Evolutionary conservation across 176 grass and related monocot genomes (phyloP).

Genomic region (Musa itinerans): DNA sequence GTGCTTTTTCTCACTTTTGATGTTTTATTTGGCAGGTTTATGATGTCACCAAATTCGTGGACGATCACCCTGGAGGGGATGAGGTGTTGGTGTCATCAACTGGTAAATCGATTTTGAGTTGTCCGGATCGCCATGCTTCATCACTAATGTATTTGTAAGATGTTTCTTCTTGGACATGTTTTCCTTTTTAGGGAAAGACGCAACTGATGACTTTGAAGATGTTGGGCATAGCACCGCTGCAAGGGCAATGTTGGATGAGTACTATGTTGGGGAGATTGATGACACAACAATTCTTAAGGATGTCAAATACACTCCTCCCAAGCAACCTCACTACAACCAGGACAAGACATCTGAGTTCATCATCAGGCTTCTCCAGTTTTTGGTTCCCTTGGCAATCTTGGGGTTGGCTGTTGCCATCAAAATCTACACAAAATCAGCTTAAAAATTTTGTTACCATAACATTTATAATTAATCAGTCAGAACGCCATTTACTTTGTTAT

Average conservation of each 20-base stretch:
- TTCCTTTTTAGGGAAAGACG: constrained; percentile 52
- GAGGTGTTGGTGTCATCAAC: constrained; percentile 70
- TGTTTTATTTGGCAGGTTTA: constrained; percentile 33
- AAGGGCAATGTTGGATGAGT: constrained; percentile 53
- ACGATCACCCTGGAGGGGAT: constrained; percentile 73
- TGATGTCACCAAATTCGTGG: constrained; percentile 66
- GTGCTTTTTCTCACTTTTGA: background rate
- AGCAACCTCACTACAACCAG: constrained; percentile 75
- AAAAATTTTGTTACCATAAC: background rate
- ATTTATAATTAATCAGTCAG: too few relatives aligned
- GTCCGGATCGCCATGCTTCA: too few relatives aligned
- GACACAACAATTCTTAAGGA: constrained; percentile 31
- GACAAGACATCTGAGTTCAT: constrained; percentile 75
- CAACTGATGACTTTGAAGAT: constrained; percentile 71
- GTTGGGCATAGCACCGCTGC: constrained; percentile 74
- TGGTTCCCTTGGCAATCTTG: constrained; percentile 64
- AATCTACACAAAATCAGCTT: constrained; percentile 71
- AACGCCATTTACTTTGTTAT: too few relatives aligned
- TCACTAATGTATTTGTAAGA: background rate
- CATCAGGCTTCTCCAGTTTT: constrained; percentile 79
- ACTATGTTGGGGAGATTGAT: constrained; percentile 42
- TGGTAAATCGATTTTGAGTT: constrained; percentile 25
- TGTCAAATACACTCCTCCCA: constrained; percentile 47
- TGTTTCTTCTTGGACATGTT: background rate
- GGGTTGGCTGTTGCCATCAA: constrained; percentile 65